These are phyloP conservation scores for Elsinoe fawcettii DNA, from an alignment of 2,329 filamentous ascomycete genomes.

Conservation along the genomic window DNA sequence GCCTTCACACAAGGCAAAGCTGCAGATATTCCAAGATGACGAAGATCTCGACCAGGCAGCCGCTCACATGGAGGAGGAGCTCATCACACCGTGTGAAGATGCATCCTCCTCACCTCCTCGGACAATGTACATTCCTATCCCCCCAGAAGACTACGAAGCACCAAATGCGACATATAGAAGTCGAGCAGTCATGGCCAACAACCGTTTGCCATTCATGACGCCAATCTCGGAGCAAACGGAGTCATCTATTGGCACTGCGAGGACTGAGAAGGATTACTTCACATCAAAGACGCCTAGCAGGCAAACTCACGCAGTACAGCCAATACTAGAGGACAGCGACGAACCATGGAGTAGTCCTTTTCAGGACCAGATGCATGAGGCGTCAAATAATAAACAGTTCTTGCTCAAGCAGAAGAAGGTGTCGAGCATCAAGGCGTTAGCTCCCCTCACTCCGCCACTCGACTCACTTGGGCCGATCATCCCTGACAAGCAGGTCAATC, in stretches of 20 bases:
- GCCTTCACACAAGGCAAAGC: conserved; percentile 26
- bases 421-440: conserved; percentile 22
- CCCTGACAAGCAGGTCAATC: conserved; percentile 78
- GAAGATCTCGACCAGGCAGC: conserved; percentile 23
- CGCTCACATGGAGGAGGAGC: conserved; percentile 31
- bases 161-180: conserved; percentile 69
- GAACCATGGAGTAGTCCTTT: conserved; percentile 62
- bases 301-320: conserved; percentile 33
- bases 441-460: conserved; percentile 33
- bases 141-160: conserved; percentile 79
- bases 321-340: conserved; percentile 34
- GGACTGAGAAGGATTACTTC: conserved; percentile 50
- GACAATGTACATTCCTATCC: conserved; percentile 66
- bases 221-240: conserved; percentile 96
- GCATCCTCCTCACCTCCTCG: conserved; percentile 33
- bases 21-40: conserved; percentile 33
- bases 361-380: conserved; percentile 52
- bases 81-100: conserved; percentile 41
- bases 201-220: conserved; percentile 94
- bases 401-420: conserved; percentile 39
- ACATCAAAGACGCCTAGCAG: conserved; percentile 72
- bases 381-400: conserved; percentile 35
- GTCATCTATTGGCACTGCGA: conserved; percentile 65
- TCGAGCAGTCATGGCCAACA: conserved; percentile 71
- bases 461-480: conserved; percentile 64